Base-by-base conservation (phyloP, 1,139 yeast species). In the Hemisphaericaspora lyxosophila region DNA sequence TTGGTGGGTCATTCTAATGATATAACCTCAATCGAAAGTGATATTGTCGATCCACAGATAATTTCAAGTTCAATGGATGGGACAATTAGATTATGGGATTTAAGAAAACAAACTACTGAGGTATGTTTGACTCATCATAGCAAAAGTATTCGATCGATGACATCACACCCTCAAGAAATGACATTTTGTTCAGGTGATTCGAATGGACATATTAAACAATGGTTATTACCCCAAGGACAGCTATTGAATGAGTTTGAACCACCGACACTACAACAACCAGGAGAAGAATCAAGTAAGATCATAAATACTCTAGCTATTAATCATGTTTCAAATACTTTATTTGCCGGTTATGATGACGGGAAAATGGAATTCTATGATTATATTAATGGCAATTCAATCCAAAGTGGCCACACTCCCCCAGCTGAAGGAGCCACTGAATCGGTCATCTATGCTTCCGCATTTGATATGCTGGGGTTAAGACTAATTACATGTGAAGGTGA, bases 401-500 rank as follows among this genome's bases (percentile, higher is more conserved):
- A 85, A 54, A 60, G 67, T 17, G 62, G 70, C n/a, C 49, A 51
- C 2, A 74, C 90, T 1, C 62, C 61, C 1, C 75, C 78, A 5
- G 70, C 82, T 13, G 85, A 90, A 0, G 97, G 96, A 0, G 76
- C 89, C 0, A 55, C 77, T 15, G 82, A 76, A 12, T 68, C 78
- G 20, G 85, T 95, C 7, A 77, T 90, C 3, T 72, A 83, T 47
- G 76, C 90, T 8, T 77, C 90, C 30, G 58, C 79, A 2, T 89
- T 88, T 58, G 97, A 92, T 59, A 68, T 72, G 57, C 82, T 88
- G 47, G 97, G 97, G 0, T 60, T 82, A 49, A 73, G 96, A 31
- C 63, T 92, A 41, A 73, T 92, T 15, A 87, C 96, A 0, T 88
- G 96, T 37, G 96, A 86, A 52, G 83, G 89, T 8, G 98, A 92